Evolutionary conservation across 2,329 filamentous ascomycete species (phyloP).

Genomic region (Pezicula neosporulosa): DNA sequence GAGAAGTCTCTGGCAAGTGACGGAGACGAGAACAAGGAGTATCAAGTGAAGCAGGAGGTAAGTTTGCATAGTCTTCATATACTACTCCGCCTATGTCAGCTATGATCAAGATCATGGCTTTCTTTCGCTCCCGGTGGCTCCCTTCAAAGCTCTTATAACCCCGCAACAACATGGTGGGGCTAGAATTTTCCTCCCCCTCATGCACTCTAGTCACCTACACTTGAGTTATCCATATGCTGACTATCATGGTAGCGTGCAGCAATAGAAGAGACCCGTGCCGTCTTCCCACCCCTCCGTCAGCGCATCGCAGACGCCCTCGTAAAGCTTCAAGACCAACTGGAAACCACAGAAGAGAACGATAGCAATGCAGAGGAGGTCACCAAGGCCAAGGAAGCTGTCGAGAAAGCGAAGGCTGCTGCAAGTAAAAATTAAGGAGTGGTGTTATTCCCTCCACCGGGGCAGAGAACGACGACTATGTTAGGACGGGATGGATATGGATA

Average conservation of each 20-base stretch:
- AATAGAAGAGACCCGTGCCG: conserved; percentile 80
- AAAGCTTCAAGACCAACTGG: conserved; percentile 74
- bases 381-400: conserved; percentile 50
- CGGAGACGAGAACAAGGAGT: conserved; percentile 73
- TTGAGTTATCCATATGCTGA: conserved; percentile 1
- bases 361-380: conserved; percentile 46
- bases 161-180: too few relatives aligned
- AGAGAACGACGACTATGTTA: not conserved
- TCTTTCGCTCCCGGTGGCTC: too few relatives aligned
- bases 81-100: too few relatives aligned
- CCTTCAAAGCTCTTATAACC: too few relatives aligned
- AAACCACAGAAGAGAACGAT: conserved; percentile 51
- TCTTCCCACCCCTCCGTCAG: conserved; percentile 69
- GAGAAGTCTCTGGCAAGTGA: conserved; percentile 50
- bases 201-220: not conserved
- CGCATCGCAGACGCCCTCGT: conserved; percentile 70
- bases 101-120: not conserved
- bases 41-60: conserved; percentile 83
- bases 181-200: not conserved
- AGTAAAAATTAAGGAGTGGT: too few relatives aligned
- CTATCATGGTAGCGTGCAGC: conserved; percentile 38
- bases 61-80: conserved; percentile 17
- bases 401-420: conserved; percentile 38
- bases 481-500: not conserved
- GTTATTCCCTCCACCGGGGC: not conserved